These are phyloP conservation scores for Rhodotorula sp. DNA, from an alignment of 1,284 basidiomycete genomes.

Conservation along the genomic window DNA sequence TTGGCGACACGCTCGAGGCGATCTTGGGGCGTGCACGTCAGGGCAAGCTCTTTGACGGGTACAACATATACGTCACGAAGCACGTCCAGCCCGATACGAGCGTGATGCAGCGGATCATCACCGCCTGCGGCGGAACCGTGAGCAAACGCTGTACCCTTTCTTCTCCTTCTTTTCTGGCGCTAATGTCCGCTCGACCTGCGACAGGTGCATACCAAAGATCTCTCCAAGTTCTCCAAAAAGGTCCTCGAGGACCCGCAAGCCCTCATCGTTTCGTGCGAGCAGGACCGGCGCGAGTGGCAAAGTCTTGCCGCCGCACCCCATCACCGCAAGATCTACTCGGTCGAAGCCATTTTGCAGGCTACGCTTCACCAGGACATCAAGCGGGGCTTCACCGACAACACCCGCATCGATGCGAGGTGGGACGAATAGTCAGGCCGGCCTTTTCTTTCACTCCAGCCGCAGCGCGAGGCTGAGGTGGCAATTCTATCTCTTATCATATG, in stretches of 20 bases:
- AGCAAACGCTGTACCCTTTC: not conserved
- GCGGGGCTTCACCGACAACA: conserved; percentile 9
- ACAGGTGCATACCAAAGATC: conserved; percentile 20
- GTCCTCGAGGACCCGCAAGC: conserved; percentile 10
- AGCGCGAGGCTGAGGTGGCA: too few relatives aligned
- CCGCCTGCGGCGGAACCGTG: conserved; percentile 29
- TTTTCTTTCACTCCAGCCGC: too few relatives aligned
- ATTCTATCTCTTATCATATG: too few relatives aligned
- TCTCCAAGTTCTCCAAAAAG: conserved; percentile 19
- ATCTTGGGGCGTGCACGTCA: conserved; percentile 59
- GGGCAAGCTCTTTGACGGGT: conserved; percentile 61
- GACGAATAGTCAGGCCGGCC: not conserved
- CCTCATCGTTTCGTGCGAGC: conserved; percentile 16
- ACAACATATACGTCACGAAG: conserved; percentile 67
- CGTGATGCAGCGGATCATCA: conserved; percentile 20
- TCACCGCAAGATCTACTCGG: conserved; percentile 21
- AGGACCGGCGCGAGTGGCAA: conserved; percentile 35
- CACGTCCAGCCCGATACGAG: conserved; percentile 9
- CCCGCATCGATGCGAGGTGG: conserved; percentile 25
- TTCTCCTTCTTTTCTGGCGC: not conserved
- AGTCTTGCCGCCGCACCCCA: conserved; percentile 13
- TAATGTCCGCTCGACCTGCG: not conserved
- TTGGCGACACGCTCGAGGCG: conserved; percentile 61
- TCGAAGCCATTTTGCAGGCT: conserved; percentile 32
- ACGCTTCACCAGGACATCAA: conserved; percentile 23